Conservation (phyloP, 2,329 filamentous ascomycete genomes). For the Raffaelea deltoideospora region DNA sequence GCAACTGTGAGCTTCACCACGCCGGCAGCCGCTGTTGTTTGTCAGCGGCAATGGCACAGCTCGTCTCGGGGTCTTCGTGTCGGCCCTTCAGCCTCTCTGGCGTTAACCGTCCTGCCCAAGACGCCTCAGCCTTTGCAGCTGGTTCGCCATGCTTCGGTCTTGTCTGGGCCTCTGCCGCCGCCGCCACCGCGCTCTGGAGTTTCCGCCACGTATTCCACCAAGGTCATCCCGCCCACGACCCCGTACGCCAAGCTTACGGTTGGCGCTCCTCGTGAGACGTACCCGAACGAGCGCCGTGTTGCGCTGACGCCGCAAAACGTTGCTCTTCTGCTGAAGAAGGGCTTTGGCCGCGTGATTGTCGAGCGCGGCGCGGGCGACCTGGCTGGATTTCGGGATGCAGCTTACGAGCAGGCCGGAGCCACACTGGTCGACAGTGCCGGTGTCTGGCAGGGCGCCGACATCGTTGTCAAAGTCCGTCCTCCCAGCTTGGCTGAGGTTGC, state of each 20-base stretch:
- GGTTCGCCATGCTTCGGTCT: conserved; percentile 23
- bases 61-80: conserved; percentile 17
- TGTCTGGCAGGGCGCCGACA: conserved; percentile 64
- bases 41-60: conserved; percentile 21
- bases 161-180: conserved; percentile 12
- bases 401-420: conserved; percentile 64
- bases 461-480: conserved; percentile 71
- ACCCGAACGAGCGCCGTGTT: conserved; percentile 63
- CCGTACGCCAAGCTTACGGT: conserved; percentile 63
- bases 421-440: conserved; percentile 50
- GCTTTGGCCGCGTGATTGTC: conserved; percentile 61
- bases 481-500: conserved; percentile 57
- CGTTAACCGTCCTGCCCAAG: conserved; percentile 7
- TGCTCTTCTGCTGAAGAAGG: conserved; percentile 68
- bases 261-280: conserved; percentile 68
- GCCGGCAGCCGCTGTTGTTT: background rate
- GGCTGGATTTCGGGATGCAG: conserved; percentile 64
- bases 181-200: conserved; percentile 7
- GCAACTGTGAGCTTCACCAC: background rate
- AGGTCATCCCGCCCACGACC: conserved; percentile 26
- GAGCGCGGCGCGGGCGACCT: conserved; percentile 66
- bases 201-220: conserved; percentile 22
- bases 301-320: conserved; percentile 78
- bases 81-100: conserved; percentile 6
- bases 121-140: conserved; percentile 19